These are phyloP conservation scores for Ogataea hybrid DNA, from an alignment of 1,139 yeast genomes.

Conservation along the genomic window DNA sequence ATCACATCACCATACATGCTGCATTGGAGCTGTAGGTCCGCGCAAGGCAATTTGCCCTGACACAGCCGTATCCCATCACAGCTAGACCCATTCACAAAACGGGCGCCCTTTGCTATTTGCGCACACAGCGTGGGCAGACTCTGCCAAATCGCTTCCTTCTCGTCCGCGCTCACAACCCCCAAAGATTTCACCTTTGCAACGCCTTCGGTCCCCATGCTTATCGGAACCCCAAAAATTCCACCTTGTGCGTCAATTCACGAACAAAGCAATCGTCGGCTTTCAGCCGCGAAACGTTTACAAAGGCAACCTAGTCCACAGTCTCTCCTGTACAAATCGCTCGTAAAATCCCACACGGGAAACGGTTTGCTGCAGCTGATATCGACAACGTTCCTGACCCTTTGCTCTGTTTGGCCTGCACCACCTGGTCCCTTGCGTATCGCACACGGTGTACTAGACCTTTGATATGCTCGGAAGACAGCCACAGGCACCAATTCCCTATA, in stretches of 20 bases:
- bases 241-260: constrained; percentile 33
- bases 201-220: constrained; percentile 57
- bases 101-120: constrained; percentile 61
- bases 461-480: constrained; percentile 50
- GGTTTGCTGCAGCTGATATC: constrained; percentile 95
- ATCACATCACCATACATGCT: background rate
- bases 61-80: constrained; percentile 25
- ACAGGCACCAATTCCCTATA: constrained; percentile 57
- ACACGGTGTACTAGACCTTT: constrained; percentile 78
- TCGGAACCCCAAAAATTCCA: constrained; percentile 59
- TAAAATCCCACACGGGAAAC: constrained; percentile 62
- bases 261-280: constrained; percentile 37
- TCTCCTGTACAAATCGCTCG: constrained; percentile 51
- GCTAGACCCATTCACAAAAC: constrained; percentile 51
- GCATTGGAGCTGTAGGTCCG: background rate
- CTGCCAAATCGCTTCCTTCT: constrained; percentile 52
- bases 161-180: constrained; percentile 37
- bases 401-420: constrained; percentile 93
- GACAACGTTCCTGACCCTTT: constrained; percentile 93
- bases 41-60: background rate
- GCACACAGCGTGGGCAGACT: constrained; percentile 34
- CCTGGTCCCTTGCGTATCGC: constrained; percentile 97
- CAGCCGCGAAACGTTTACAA: constrained; percentile 35
- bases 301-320: constrained; percentile 48
- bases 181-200: constrained; percentile 47